Percentiles rank a stretch among this genome's conserved stretches.
Conservation (phyloP, 805 yeast species). For the Metschnikowia lachancei region DNA sequence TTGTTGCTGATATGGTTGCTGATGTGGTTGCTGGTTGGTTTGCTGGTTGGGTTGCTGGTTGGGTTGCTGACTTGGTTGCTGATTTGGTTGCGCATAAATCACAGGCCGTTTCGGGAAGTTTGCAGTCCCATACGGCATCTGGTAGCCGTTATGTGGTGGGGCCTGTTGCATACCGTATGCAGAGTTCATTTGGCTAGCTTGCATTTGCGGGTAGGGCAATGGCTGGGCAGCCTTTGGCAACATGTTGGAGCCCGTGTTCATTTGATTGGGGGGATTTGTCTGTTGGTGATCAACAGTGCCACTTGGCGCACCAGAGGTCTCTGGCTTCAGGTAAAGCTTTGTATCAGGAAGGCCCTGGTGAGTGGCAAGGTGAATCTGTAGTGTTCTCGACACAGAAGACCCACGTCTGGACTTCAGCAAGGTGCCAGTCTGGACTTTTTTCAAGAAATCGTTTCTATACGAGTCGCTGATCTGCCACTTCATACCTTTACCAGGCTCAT, state of each 20-base stretch:
- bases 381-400: conserved; percentile 73
- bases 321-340: conserved; percentile 25
- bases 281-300: not conserved
- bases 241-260: conserved; percentile 2
- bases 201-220: conserved; percentile 5
- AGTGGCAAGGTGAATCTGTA: conserved; percentile 69
- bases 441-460: conserved; percentile 79
- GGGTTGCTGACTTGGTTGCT: conserved; percentile 6
- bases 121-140: conserved; percentile 4
- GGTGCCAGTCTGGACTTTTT: conserved; percentile 74
- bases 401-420: conserved; percentile 75
- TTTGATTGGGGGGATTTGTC: not conserved
- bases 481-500: conserved; percentile 99
- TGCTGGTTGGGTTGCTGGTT: conserved; percentile 10
- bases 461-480: conserved; percentile 94
- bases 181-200: conserved; percentile 5
- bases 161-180: conserved; percentile 2
- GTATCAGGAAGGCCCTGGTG: conserved; percentile 53
- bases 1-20: conserved; percentile 1
- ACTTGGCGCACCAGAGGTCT: not conserved
- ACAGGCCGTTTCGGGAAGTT: conserved; percentile 15
- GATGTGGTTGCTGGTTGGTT: conserved; percentile 9
- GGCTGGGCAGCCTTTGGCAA: not conserved
- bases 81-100: conserved; percentile 6
- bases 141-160: conserved; percentile 9